Percentiles rank a stretch among this genome's conserved stretches.
Evolutionary conservation across 768 basidiomycete species (phyloP).

Genomic region (Leccinum sublutescens): DNA sequence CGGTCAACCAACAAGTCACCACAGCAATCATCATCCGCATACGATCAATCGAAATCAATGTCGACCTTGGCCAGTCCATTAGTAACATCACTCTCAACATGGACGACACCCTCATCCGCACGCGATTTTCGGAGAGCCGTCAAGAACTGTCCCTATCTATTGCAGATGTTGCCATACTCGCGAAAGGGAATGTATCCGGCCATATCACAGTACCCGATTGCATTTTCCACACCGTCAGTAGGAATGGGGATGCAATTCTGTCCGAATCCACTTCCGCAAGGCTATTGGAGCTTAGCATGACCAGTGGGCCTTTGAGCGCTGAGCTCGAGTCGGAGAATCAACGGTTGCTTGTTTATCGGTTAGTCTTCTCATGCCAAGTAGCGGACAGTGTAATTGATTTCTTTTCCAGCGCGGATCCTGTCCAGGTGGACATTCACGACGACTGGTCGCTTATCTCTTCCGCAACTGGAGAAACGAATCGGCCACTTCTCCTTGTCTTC

Average conservation of each 20-base stretch:
- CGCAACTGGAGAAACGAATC: constrained; percentile 38
- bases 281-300: constrained; percentile 74
- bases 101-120: constrained; percentile 59
- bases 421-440: constrained; percentile 71
- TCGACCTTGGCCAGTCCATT: constrained; percentile 87
- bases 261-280: constrained; percentile 38
- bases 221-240: constrained; percentile 71
- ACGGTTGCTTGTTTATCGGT: constrained; percentile 74
- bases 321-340: constrained; percentile 77
- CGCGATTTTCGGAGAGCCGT: constrained; percentile 56
- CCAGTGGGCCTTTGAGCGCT: constrained; percentile 64
- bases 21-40: constrained; percentile 69
- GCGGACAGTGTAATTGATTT: constrained; percentile 1
- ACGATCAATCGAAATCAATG: constrained; percentile 67
- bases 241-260: constrained; percentile 42
- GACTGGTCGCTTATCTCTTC: constrained; percentile 68
- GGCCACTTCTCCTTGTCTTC: constrained; percentile 72
- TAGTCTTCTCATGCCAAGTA: constrained; percentile 20
- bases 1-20: constrained; percentile 45
- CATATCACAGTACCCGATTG: constrained; percentile 63
- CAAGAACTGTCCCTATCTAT: constrained; percentile 70
- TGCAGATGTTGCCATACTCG: constrained; percentile 49
- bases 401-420: constrained; percentile 64
- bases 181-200: constrained; percentile 73
- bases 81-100: constrained; percentile 67